Conservation (phyloP, 768 basidiomycete species). For the Leccinum arenicola region DNA sequence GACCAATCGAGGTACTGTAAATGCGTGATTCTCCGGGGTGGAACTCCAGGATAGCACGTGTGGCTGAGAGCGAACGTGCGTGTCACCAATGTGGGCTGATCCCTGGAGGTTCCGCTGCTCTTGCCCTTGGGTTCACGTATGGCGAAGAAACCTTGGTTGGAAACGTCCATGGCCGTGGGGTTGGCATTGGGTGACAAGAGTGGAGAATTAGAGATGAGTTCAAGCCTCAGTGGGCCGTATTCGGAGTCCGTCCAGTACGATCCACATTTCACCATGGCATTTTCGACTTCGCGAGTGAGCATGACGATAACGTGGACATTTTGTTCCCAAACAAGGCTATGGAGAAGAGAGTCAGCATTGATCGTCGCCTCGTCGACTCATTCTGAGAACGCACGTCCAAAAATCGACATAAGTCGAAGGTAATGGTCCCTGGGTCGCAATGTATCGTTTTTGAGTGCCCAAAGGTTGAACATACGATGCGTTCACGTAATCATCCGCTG, state of each 20-base stretch:
- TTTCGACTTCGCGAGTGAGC: slow-evolving; percentile 92
- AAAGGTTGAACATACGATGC: slow-evolving; percentile 91
- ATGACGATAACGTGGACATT: slow-evolving; percentile 94
- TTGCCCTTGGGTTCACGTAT: slow-evolving; percentile 23
- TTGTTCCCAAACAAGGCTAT: slow-evolving; percentile 88
- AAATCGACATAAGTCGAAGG: slow-evolving; percentile 89
- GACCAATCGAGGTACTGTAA: slow-evolving; percentile 96
- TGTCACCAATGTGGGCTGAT: slow-evolving; percentile 40
- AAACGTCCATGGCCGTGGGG: slow-evolving; percentile 34
- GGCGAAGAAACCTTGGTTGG: slow-evolving; percentile 36
- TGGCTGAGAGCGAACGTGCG: slow-evolving; percentile 71
- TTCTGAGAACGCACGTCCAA: slow-evolving; percentile 72
- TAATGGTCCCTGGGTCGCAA: slow-evolving; percentile 94
- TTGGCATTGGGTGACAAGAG: slow-evolving; percentile 16
- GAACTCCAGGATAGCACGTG: slow-evolving; percentile 52
- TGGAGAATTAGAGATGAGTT: slow-evolving; percentile 47
- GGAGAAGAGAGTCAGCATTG: slow-evolving; percentile 7
- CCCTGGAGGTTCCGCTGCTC: slow-evolving; percentile 8
- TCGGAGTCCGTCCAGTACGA: slow-evolving; percentile 75
- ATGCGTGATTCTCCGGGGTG: slow-evolving; percentile 72
- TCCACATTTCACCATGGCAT: slow-evolving; percentile 86
- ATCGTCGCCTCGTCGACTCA: neutral
- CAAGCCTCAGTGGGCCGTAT: slow-evolving; percentile 72
- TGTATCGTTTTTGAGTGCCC: slow-evolving; percentile 79
- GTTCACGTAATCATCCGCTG: slow-evolving; percentile 89